Conservation (phyloP, 495 filamentous ascomycete species). For the Penicillium ucsense region DNA sequence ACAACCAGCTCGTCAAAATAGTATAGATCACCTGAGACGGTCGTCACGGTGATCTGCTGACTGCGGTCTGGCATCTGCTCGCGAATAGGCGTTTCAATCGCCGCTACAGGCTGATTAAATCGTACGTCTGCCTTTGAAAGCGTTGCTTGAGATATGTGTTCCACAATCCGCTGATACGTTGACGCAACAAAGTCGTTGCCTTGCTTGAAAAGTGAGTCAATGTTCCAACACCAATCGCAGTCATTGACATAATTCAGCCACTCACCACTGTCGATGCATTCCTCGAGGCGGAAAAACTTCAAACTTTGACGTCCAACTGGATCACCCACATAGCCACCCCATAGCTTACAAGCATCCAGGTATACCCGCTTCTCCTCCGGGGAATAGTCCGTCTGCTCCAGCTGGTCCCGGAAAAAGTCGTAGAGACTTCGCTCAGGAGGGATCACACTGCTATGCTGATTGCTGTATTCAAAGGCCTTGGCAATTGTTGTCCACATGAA, state of each 20-base stretch:
- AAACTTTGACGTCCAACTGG: constrained; percentile 69
- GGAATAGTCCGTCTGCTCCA: constrained; percentile 45
- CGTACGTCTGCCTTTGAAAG: constrained; percentile 53
- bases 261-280: constrained; percentile 82
- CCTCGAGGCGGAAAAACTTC: constrained; percentile 91
- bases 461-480: constrained; percentile 72
- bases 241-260: constrained; percentile 1
- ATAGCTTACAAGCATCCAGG: constrained; percentile 60
- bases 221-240: background rate
- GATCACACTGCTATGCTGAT: constrained; percentile 53
- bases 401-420: constrained; percentile 64
- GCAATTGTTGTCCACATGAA: constrained; percentile 72
- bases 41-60: constrained; percentile 42
- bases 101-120: constrained; percentile 43
- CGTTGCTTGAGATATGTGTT: constrained; percentile 54
- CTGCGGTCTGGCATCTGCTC: background rate
- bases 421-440: constrained; percentile 56
- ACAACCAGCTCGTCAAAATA: constrained; percentile 79
- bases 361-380: constrained; percentile 41
- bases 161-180: constrained; percentile 71
- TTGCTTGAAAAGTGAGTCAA: constrained; percentile 15
- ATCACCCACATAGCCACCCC: constrained; percentile 85
- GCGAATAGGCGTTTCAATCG: constrained; percentile 30
- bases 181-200: constrained; percentile 84
- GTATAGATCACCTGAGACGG: constrained; percentile 38